A percentile compares a stretch with the other conserved stretches of the same genome.
Conservation (phyloP, 2,329 filamentous ascomycete genomes). For the Penicillium paneum region DNA sequence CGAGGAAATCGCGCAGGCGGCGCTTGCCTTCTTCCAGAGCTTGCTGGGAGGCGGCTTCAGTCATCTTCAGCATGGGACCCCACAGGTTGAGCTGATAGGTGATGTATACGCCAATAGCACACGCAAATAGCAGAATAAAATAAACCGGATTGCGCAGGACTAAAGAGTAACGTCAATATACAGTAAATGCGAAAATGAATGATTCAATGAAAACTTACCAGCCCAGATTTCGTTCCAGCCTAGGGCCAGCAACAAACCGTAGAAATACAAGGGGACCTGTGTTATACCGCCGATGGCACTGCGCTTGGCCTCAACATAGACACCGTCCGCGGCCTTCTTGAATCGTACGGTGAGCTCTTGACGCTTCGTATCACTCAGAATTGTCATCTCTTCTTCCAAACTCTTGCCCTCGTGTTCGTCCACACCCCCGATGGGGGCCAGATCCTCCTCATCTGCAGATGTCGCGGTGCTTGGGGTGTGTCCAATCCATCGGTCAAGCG, state of each 20-base stretch:
- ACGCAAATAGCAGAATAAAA: conserved; percentile 80
- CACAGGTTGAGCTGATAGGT: conserved; percentile 93
- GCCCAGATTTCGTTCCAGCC: conserved; percentile 99
- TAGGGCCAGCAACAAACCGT: conserved; percentile 78
- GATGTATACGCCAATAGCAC: conserved; percentile 74
- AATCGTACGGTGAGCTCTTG: conserved; percentile 91
- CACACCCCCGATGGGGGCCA: conserved; percentile 83
- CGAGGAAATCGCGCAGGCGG: conserved; percentile 83
- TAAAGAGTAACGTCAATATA: conserved; percentile 37
- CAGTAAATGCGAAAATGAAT: conserved; percentile 6
- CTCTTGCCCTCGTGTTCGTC: conserved; percentile 94
- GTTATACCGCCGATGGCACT: conserved; percentile 93
- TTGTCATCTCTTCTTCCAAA: conserved; percentile 91
- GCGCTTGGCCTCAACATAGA: conserved; percentile 96
- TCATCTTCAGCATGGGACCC: conserved; percentile 94
- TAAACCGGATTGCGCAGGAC: conserved; percentile 92
- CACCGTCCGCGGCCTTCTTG: conserved; percentile 96
- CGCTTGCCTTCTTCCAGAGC: conserved; percentile 89
- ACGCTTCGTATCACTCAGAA: conserved; percentile 84
- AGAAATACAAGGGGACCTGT: conserved; percentile 93
- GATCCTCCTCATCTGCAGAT: conserved; percentile 82
- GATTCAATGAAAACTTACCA: conserved; percentile 57
- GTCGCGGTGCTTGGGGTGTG: conserved; percentile 70
- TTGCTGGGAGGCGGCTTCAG: conserved; percentile 80
- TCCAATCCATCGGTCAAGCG: conserved; percentile 82